A percentile compares a stretch with the other conserved stretches of the same genome.
phyloP scores from a whole-genome alignment of 2,329 filamentous ascomycete genomes.

The Chalaropsis ovoidea region DNA sequence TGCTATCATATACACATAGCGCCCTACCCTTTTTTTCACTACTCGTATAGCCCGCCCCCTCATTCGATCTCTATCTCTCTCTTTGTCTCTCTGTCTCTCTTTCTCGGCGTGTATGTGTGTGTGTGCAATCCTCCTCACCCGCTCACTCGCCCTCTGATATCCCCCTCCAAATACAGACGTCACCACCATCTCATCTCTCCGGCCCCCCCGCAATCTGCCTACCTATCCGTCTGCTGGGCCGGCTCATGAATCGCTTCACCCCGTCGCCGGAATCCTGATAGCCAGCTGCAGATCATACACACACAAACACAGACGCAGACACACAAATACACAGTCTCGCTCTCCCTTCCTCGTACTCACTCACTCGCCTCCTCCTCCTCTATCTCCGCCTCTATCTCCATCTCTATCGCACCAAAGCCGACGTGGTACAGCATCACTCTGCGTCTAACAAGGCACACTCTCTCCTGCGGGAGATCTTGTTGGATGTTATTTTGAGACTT shows the following conservation, averaged over 20 bases:
- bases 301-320: background rate
- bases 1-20: background rate
- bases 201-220: background rate
- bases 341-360: background rate
- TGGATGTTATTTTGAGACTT: conserved; percentile 1
- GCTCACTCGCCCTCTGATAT: background rate
- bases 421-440: background rate
- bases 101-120: background rate
- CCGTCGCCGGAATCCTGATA: conserved; percentile 1
- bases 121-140: background rate
- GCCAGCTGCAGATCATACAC: background rate
- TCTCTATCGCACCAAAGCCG: background rate
- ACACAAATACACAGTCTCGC: background rate
- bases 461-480: conserved; percentile 11
- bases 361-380: background rate
- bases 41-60: background rate
- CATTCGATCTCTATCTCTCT: background rate
- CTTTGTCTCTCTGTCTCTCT: background rate
- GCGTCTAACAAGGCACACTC: conserved; percentile 5
- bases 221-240: background rate
- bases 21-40: background rate
- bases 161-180: background rate
- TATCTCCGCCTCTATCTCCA: background rate
- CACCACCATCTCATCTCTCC: background rate
- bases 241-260: conserved; percentile 6